Conservation (phyloP, 1,139 yeast species). For the Arxiozyma telluris region DNA sequence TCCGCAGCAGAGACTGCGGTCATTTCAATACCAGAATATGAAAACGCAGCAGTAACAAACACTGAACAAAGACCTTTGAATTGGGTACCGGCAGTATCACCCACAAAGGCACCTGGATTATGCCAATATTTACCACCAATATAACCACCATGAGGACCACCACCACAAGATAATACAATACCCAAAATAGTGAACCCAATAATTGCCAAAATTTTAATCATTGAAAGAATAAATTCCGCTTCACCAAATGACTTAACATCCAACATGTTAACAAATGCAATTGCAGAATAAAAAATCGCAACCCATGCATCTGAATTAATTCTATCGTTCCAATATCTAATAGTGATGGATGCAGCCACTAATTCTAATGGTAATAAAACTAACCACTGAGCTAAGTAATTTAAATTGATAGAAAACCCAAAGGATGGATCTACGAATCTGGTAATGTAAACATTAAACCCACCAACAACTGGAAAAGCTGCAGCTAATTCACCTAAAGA, state of each 20-base stretch:
- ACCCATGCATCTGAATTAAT: constrained; percentile 63
- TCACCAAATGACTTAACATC: constrained; percentile 62
- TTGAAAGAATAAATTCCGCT: constrained; percentile 53
- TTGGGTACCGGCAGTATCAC: constrained; percentile 35
- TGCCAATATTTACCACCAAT: constrained; percentile 53
- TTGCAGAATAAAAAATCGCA: constrained; percentile 48
- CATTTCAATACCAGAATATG: constrained; percentile 59
- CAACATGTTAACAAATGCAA: constrained; percentile 47
- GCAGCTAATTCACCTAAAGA: constrained; percentile 62
- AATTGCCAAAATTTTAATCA: constrained; percentile 53
- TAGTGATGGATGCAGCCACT: constrained; percentile 63
- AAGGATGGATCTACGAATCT: constrained; percentile 60
- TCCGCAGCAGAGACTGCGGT: constrained; percentile 87
- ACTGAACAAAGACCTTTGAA: constrained; percentile 49
- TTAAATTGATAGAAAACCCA: constrained; percentile 71
- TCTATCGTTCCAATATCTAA: constrained; percentile 52
- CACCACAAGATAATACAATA: constrained; percentile 60
- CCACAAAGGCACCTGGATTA: constrained; percentile 62
- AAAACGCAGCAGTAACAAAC: constrained; percentile 45
- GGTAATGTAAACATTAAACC: constrained; percentile 59
- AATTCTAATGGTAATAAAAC: constrained; percentile 61
- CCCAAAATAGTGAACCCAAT: constrained; percentile 65
- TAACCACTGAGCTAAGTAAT: constrained; percentile 62
- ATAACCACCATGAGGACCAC: constrained; percentile 52
- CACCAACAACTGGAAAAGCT: constrained; percentile 60